Conservation (phyloP, 169 alveolate genomes). For the Cryptosporidium meleagridis region DNA sequence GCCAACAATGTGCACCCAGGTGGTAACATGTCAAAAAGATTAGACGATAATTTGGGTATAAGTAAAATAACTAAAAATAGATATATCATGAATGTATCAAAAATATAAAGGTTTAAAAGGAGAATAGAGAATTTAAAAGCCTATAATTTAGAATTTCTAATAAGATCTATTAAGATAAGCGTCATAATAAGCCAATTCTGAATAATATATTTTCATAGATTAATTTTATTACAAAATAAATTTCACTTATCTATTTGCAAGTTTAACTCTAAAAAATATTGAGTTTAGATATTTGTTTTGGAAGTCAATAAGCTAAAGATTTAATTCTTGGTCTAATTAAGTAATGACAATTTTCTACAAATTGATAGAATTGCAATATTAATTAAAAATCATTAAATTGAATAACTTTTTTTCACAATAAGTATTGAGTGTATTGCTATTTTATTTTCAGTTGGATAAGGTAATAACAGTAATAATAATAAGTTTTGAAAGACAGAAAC, state of each 20-base stretch:
- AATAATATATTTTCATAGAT: neutral
- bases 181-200: neutral
- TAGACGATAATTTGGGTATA: neutral
- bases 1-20: constrained; percentile 67
- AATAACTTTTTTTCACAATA: neutral
- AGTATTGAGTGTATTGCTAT: too few relatives aligned
- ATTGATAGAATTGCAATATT: too few relatives aligned
- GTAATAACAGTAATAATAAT: too few relatives aligned
- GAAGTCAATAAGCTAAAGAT: neutral
- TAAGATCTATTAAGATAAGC: neutral
- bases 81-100: neutral
- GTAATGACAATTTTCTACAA: neutral
- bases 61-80: neutral
- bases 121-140: neutral
- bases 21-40: constrained; percentile 69
- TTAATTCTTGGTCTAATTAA: neutral
- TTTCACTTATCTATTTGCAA: neutral
- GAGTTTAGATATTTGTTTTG: neutral
- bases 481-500: neutral
- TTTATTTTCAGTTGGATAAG: too few relatives aligned
- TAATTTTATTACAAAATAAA: neutral
- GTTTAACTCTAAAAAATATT: neutral
- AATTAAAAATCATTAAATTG: too few relatives aligned
- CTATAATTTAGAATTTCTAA: neutral
- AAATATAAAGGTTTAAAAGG: neutral